Evolutionary conservation across 2,329 filamentous ascomycete species (phyloP).

Genomic region (Cryphonectria japonica): DNA sequence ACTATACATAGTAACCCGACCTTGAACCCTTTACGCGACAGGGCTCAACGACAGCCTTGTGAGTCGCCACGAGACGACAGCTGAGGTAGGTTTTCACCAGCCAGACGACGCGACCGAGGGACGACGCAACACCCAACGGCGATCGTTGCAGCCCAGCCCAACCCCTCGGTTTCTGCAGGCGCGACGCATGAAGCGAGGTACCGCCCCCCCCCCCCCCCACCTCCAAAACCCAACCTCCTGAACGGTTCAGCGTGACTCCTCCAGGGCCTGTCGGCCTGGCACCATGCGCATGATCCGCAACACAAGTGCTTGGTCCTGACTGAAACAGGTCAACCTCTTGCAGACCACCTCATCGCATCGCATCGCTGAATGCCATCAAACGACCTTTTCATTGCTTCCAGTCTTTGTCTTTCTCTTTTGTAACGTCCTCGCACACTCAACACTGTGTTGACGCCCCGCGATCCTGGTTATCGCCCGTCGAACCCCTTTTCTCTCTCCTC

Average conservation of each 20-base stretch:
- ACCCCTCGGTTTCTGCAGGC: constrained; percentile 15
- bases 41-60: constrained; percentile 25
- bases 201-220: background rate
- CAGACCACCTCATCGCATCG: constrained; percentile 11
- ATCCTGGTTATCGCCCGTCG: constrained; percentile 11
- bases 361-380: background rate
- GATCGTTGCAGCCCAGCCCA: constrained; percentile 9
- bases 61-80: constrained; percentile 11
- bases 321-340: constrained; percentile 26
- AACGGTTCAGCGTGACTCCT: constrained; percentile 3
- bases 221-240: constrained; percentile 7
- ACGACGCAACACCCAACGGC: constrained; percentile 7
- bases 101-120: background rate
- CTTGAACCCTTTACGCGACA: constrained; percentile 15
- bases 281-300: constrained; percentile 27
- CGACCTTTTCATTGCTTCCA: background rate
- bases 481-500: constrained; percentile 16
- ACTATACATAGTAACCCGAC: background rate
- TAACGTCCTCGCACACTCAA: background rate
- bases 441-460: background rate
- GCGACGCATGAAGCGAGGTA: constrained; percentile 5
- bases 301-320: constrained; percentile 25
- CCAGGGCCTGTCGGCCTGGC: constrained; percentile 5
- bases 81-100: constrained; percentile 18
- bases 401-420: background rate